A percentile compares a stretch with the other conserved stretches of the same genome.
These are phyloP conservation scores for Acorus gramineus DNA, from an alignment of 106 monocot genomes.

Conservation along the genomic window DNA sequence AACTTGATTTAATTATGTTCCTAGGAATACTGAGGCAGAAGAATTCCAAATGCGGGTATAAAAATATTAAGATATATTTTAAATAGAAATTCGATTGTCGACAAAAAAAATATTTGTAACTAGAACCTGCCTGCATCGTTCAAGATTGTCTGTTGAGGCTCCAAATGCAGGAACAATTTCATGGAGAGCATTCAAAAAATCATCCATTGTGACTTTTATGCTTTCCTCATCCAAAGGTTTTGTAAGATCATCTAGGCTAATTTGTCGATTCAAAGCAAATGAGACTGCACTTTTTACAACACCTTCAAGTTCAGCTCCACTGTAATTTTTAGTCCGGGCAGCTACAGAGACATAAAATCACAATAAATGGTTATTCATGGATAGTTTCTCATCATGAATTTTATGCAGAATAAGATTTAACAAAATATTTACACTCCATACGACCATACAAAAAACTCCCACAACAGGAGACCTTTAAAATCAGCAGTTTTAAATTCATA, in stretches of 20 bases:
- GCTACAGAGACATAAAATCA: conserved; percentile 29
- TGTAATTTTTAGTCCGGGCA: conserved; percentile 92
- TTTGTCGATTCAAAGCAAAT: conserved; percentile 82
- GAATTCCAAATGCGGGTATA: too few relatives aligned
- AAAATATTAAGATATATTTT: too few relatives aligned
- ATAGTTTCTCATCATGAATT: too few relatives aligned
- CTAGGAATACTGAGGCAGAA: too few relatives aligned
- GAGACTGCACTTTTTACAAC: conserved; percentile 98
- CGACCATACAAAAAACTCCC: too few relatives aligned
- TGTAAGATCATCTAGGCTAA: conserved; percentile 95
- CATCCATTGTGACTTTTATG: conserved; percentile 94
- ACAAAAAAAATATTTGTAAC: not conserved
- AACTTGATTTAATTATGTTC: too few relatives aligned
- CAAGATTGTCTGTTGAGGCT: conserved; percentile 88
- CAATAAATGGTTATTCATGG: not conserved
- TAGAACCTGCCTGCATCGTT: conserved; percentile 66
- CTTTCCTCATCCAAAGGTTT: conserved; percentile 89
- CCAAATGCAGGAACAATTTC: conserved; percentile 93
- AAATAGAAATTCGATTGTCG: too few relatives aligned
- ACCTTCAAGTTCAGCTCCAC: conserved; percentile 97
- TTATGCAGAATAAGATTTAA: too few relatives aligned
- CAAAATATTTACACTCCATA: too few relatives aligned
- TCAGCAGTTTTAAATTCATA: too few relatives aligned
- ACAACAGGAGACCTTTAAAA: too few relatives aligned
- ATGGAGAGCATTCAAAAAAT: conserved; percentile 73